Conservation (phyloP, 306 rosid species). For the Trifolium fragiferum region DNA sequence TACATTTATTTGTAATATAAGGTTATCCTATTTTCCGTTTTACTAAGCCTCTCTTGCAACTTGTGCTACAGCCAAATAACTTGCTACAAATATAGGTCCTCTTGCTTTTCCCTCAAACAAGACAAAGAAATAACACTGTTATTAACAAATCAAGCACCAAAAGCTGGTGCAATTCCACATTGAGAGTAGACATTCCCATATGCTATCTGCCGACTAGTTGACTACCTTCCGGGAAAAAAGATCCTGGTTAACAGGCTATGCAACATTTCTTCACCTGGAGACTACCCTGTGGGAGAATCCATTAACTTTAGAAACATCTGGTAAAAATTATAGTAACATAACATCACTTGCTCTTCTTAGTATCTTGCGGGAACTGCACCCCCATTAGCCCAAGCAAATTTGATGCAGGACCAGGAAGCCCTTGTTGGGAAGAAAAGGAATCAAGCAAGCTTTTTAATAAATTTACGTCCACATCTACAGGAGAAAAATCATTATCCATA, state of each 20-base stretch:
- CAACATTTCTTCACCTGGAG: slow-evolving; percentile 19
- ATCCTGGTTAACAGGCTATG: neutral
- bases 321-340: slow-evolving; percentile 4
- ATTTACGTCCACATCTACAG: slow-evolving; percentile 91
- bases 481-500: slow-evolving; percentile 85
- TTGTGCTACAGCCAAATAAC: slow-evolving; percentile 5
- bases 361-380: slow-evolving; percentile 73
- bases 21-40: slow-evolving; percentile 12
- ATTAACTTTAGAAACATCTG: slow-evolving; percentile 2
- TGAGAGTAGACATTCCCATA: slow-evolving; percentile 16
- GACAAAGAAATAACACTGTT: slow-evolving; percentile 23
- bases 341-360: slow-evolving; percentile 61
- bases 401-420: slow-evolving; percentile 99
- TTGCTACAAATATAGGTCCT: neutral
- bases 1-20: slow-evolving; percentile 17
- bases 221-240: neutral
- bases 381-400: slow-evolving; percentile 97
- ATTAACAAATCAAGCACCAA: slow-evolving; percentile 2
- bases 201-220: slow-evolving; percentile 24
- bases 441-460: slow-evolving; percentile 89
- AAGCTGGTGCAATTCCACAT: slow-evolving; percentile 19
- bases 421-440: slow-evolving; percentile 95
- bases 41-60: slow-evolving; percentile 24
- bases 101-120: slow-evolving; percentile 29
- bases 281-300: slow-evolving; percentile 10